Base-by-base conservation (phyloP, 1,284 basidiomycete species). In the Pascua sp. region DNA sequence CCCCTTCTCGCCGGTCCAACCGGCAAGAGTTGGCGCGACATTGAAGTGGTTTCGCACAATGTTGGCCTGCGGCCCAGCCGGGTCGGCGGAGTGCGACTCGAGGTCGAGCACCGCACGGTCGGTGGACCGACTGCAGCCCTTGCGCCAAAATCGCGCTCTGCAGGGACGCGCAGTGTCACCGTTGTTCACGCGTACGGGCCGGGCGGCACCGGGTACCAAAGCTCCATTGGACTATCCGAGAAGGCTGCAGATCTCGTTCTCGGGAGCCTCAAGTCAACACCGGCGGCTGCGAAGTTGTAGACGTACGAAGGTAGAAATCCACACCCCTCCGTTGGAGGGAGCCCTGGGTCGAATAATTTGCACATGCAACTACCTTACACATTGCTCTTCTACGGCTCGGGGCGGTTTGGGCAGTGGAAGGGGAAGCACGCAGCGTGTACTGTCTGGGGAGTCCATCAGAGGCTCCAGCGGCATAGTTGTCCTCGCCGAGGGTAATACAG, bases 11-110 rank as follows among this genome's bases (percentile, higher is more conserved):
- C 74, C 52, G 71, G 64, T 15, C 63, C 61, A 11, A 62, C 65
- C 51, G 75, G 62, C 37, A 59, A 55, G 55, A 61, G 60, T 18
- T 77, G 75, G 75, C 54, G 60, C 38, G 77, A 76, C 39, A 79
- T 81, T 52, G 81, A 81, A 56, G 78, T 87, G 18, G 70, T 85
- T 32, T 73, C 75, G 13, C 84, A 86, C 70, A 85, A 84, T 61
- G 86, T 86, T 51, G 90, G 89, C 0, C 75, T 90, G 42, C 79
- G 90, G 11, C 90, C 90, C 0, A 83, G 79, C 3, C 79, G 89
- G 55, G 82, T 81, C 45, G 86, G 85, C 24, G 89, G 88, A 0
- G 77, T 87, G 7, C 79, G 89, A 44, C 76, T 91, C 12, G 88
- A 90, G 61, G 70, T 83, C 8, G 83, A 86, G 63, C 80, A 76